Conservation (phyloP, 371 early-diverging fungal genomes). For the Mortierella sp. region DNA sequence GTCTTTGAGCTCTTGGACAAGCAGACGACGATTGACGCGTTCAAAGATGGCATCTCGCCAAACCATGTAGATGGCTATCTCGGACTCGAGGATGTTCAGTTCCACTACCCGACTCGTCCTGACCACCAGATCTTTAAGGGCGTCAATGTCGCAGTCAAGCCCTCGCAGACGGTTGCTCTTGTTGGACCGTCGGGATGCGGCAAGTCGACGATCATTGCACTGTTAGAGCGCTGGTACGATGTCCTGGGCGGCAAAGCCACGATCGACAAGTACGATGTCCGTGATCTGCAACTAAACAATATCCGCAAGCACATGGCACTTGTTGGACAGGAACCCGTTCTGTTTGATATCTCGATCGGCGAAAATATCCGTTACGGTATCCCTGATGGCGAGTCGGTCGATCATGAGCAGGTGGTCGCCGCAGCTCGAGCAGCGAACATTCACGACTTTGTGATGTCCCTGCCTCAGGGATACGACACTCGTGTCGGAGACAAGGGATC, state of each 20-base stretch:
- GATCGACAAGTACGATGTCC: conserved; percentile 72
- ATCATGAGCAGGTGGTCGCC: conserved; percentile 57
- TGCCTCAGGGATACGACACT: conserved; percentile 86
- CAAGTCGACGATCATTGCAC: conserved; percentile 70
- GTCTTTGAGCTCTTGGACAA: conserved; percentile 71
- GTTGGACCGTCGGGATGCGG: conserved; percentile 80
- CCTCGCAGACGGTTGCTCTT: conserved; percentile 75
- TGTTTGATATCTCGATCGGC: conserved; percentile 79
- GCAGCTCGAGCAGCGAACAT: conserved; percentile 63
- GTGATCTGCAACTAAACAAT: conserved; percentile 66
- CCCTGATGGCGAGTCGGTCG: conserved; percentile 51
- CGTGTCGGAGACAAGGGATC: conserved; percentile 85
- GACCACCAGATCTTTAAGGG: conserved; percentile 73
- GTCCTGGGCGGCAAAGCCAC: conserved; percentile 59
- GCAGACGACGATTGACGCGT: conserved; percentile 64
- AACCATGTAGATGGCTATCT: conserved; percentile 55
- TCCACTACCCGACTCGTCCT: conserved; percentile 83
- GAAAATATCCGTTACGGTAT: conserved; percentile 81
- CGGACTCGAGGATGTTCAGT: conserved; percentile 65
- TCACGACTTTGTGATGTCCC: conserved; percentile 76
- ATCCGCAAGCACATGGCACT: conserved; percentile 72
- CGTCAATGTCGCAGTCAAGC: conserved; percentile 66
- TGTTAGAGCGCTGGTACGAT: conserved; percentile 76
- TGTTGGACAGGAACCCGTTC: conserved; percentile 87
- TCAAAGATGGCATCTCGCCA: conserved; percentile 50